Base-by-base conservation (phyloP, 192 early-diverging fungal genomes). In the Backusella westeae region DNA sequence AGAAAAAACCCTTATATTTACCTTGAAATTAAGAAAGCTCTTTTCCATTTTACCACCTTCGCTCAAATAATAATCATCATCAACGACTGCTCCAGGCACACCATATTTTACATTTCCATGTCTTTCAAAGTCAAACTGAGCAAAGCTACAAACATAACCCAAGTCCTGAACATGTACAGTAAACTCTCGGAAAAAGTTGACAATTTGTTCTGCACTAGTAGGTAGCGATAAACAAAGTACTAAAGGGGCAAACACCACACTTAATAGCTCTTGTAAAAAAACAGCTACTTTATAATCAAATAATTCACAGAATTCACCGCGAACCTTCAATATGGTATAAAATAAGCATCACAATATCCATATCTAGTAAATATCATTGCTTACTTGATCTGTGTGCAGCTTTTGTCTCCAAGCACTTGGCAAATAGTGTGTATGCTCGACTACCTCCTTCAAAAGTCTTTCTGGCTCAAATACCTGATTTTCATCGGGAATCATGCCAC, bases 21-120 rank as follows among this genome's bases (percentile, higher is more conserved):
- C 93, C 85, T 98, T 97, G 82, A 99, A 99, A 69, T 94, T 95
- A 75, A 99, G 73, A 77, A 99, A 97, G 4, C 94, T 96, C 78
- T 96, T 94, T 83, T 99, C 97, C 98, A 99, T 98, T 82, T 99
- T 99, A 36, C 96, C 97, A 67, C 95, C 89, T 71, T 96, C 94
- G 1, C 93, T 94, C 1, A 91, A 74, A 73, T 90, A 84, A 26
- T 91, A 85, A 14, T 91, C 91, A 52, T 89, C 83, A 23, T 83
- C 82, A 6, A 71, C 80, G 4, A 85, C 83, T 21, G 81, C 79
- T 19, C 85, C 85, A 1, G 92, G 93, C 1, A 93, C 95, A 1
- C 95, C 94, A 77, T 95, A 96, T 81, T 91, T 90, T 8, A 89
- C 89, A 74, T 98, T 96, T 10, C 98, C 98, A 75, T 97, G 92